Percentiles rank a stretch among this genome's conserved stretches.
Conservation (phyloP, 148 eudicot genomes). For the Rhododendron vialii region DNA sequence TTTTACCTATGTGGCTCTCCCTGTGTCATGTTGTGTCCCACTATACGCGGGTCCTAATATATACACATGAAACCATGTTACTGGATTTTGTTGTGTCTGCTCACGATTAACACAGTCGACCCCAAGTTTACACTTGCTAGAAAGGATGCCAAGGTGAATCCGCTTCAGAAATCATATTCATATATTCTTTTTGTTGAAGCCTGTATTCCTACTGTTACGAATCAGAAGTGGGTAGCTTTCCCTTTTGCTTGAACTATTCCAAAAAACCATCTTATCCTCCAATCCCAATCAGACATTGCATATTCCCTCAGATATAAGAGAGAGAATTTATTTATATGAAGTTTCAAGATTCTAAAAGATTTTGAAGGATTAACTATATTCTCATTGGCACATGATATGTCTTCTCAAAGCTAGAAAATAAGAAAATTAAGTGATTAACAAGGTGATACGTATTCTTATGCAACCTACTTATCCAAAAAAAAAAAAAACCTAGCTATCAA, state of each 20-base stretch:
- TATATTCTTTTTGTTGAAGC: not conserved
- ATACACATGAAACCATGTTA: not conserved
- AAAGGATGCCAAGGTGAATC: not conserved
- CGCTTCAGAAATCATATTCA: not conserved
- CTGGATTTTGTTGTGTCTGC: not conserved
- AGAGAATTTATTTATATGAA: not conserved
- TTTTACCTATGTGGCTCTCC: not conserved
- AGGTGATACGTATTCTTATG: not conserved
- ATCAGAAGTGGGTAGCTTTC: not conserved
- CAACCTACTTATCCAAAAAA: not conserved
- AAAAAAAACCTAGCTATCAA: not conserved
- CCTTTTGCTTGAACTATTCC: no score
- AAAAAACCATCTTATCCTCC: not conserved
- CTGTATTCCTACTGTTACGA: not conserved
- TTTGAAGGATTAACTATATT: not conserved
- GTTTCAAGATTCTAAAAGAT: not conserved
- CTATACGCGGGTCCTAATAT: no score
- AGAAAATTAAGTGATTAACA: not conserved
- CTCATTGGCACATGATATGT: not conserved
- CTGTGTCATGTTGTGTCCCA: not conserved
- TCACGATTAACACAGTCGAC: not conserved
- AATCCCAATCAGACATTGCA: not conserved
- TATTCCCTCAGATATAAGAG: not conserved
- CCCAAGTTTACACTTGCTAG: not conserved
- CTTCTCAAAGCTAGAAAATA: not conserved